These are phyloP conservation scores for Fusarium dimerum DNA, from an alignment of 2,329 filamentous ascomycete species.

Conservation along the genomic window DNA sequence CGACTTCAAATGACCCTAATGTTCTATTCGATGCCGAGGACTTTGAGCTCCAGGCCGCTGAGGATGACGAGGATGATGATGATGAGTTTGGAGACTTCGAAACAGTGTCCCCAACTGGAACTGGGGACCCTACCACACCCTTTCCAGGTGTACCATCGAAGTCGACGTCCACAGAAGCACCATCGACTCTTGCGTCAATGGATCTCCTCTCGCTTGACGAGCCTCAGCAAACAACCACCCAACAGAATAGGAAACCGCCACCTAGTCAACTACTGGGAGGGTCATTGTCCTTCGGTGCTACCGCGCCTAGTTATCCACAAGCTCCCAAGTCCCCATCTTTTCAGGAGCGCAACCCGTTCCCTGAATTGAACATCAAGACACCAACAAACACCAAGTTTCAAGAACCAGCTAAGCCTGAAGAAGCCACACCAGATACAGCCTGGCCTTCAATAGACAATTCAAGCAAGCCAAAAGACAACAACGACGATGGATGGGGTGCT, in stretches of 20 bases:
- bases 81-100: constrained; percentile 63
- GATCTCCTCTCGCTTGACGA: constrained; percentile 45
- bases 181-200: constrained; percentile 32
- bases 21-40: constrained; percentile 69
- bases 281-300: constrained; percentile 31
- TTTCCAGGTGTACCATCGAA: constrained; percentile 1
- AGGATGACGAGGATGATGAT: constrained; percentile 47
- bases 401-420: constrained; percentile 36
- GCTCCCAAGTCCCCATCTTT: constrained; percentile 55
- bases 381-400: constrained; percentile 37
- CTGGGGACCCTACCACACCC: background rate
- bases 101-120: constrained; percentile 36
- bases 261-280: constrained; percentile 33
- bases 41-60: constrained; percentile 44
- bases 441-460: constrained; percentile 44
- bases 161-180: constrained; percentile 18
- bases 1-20: constrained; percentile 43
- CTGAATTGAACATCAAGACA: constrained; percentile 49
- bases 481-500: constrained; percentile 50
- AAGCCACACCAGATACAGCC: constrained; percentile 44
- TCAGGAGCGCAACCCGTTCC: constrained; percentile 54
- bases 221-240: constrained; percentile 21
- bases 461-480: constrained; percentile 10
- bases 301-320: constrained; percentile 41
- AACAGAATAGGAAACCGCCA: constrained; percentile 25